Evolutionary conservation across 306 rosid genomes (phyloP), one percentile per base, ranked within the genome.

Genomic region (Lithocarpus polystachyus): DNA sequence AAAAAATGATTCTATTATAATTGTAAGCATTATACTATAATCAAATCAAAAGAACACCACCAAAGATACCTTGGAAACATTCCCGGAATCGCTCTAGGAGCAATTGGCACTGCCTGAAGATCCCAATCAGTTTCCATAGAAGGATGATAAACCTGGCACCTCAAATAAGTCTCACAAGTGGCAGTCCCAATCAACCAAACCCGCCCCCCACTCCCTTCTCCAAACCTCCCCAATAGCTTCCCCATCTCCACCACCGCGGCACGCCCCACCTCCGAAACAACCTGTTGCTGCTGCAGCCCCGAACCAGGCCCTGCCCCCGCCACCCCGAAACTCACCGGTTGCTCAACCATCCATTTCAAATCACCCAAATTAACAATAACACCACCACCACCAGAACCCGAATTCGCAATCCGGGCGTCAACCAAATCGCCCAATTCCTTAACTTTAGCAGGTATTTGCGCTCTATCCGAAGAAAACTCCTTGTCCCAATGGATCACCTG

Each of bases 91-190:
- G 89, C 71, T 84, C 92, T 88, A 48, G 82, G 83, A 45, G 98
- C 84, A 80, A 96, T 86, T 24, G 98, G 92, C 68, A 96, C 91
- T 3, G 97, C 97, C 88, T 96, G 99, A 72, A 96, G 92, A 92
- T 91, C 98, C 99, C 99, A 96, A 83, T 91, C 97, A 75, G 78
- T 90, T 82, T 96, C 99, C 98, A 96, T 96, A 76, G 96, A 89
- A 83, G 98, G 94, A 74, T 96, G 99, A 87, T 93, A 96, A n/a
- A 96, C 99, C 84, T 93, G 99, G 78, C 99, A 96, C 81, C 98
- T 91, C 92, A 96, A 84, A 43, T 91, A 96, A 56, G 99, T 96
- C 84, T 96, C 99, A 86, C 97, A 96, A 68, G 98, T 96, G 70
- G 98, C 98, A 77, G 97, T 96, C 3, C 98, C 98, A 48, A 91